Evolutionary conservation across 768 basidiomycete genomes (phyloP), one percentile per base, ranked within the genome.

Genomic region (Russula compacta): DNA sequence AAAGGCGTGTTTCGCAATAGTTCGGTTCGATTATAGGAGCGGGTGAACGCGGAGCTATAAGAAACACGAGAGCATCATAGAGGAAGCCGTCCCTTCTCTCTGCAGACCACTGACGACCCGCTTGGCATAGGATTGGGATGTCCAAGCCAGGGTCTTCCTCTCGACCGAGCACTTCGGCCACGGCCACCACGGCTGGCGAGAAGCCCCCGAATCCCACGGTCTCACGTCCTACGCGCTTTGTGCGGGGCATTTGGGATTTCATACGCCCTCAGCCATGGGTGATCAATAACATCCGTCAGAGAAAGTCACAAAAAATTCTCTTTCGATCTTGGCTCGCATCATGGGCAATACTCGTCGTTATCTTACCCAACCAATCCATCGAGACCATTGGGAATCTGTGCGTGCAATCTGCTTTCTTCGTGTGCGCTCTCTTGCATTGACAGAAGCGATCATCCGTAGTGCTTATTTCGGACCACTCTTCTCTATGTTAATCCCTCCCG

Each of bases 301-400:
- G 64, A 19, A 69, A 68, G 56, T 73, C 77, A 12, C 70, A 71
- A 69, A 75, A 76, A 64, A 53, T 72, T 43, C 64, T 75, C 49
- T 63, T 75, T 33, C 68, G 76, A n/a, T 77, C 74, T 60, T 79
- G 76, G 76, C 53, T 76, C 9, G 75, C 73, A 12, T 68, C 71
- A 11, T 77, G 74, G 73, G 70, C 67, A 1, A 65, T 70, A 19
- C 74, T 77, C 64, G 58, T 79, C 40, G 64, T 79, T 46, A 49
- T 79, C 6, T 70, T 79, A 19, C 75, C 78, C 2, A 57, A 74
- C 54, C 68, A 65, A 17, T 77, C 77, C 10, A 66, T 78, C 29
- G 68, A 56, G 12, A 69, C 67, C 0, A 58, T 77, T 10, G 78
- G 78, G 17, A 74, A 73, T 57, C 72, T 76, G 78, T 79, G 59